These are phyloP conservation scores for Xerocomellus dryophilus DNA, from an alignment of 768 basidiomycete genomes.

Conservation along the genomic window DNA sequence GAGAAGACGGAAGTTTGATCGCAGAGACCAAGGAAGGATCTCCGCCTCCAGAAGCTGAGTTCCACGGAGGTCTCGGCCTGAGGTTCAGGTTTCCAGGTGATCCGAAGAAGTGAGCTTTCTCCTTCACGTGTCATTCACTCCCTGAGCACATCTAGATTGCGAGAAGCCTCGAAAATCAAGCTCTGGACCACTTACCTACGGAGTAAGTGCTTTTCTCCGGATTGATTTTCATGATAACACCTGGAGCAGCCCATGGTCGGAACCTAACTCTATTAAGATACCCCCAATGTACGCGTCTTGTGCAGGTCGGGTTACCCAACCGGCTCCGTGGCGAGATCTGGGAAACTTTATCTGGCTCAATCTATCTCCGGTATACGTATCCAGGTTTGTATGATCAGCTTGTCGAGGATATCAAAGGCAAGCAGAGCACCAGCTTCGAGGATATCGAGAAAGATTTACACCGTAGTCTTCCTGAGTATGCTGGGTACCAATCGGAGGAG, in stretches of 20 bases:
- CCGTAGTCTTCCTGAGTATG: conserved; percentile 93
- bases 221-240: conserved; percentile 10
- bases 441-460: conserved; percentile 99
- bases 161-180: conserved; percentile 92
- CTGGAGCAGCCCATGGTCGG: conserved; percentile 74
- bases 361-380: conserved; percentile 84
- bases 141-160: conserved; percentile 49
- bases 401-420: conserved; percentile 72
- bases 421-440: conserved; percentile 85
- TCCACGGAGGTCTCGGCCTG: conserved; percentile 76
- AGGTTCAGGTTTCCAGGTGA: conserved; percentile 91
- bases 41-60: conserved; percentile 47
- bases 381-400: conserved; percentile 79
- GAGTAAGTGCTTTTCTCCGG: conserved; percentile 41
- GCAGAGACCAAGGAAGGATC: conserved; percentile 51
- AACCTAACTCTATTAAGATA: conserved; percentile 95
- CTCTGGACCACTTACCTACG: conserved; percentile 88
- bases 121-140: neutral
- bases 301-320: conserved; percentile 96
- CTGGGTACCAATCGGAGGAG: conserved; percentile 88
- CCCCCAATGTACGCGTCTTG: conserved; percentile 93
- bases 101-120: conserved; percentile 70
- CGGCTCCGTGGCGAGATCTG: conserved; percentile 95
- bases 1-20: conserved; percentile 65
- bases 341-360: conserved; percentile 94